phyloP scores from a whole-genome alignment of 192 early-diverging fungal genomes.

The Dimargaris xerosporica region DNA sequence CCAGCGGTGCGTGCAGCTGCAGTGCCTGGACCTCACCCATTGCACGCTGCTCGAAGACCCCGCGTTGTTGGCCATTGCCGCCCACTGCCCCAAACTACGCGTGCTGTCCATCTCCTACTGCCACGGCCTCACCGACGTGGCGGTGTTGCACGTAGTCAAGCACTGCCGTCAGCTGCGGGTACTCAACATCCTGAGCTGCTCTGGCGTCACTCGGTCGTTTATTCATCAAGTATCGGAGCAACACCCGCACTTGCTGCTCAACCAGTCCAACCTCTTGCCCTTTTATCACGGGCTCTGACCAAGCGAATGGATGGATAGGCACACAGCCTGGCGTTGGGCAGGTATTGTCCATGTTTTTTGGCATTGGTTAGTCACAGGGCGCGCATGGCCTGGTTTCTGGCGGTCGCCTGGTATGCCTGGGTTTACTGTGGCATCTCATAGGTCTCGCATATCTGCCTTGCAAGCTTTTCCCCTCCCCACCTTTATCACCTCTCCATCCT shows the following conservation, averaged over 20 bases:
- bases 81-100: conserved; percentile 16
- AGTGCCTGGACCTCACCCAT: conserved; percentile 36
- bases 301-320: too few relatives aligned
- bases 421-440: too few relatives aligned
- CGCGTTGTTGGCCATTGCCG: conserved; percentile 30
- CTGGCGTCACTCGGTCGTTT: conserved; percentile 16
- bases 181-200: conserved; percentile 31
- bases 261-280: background rate
- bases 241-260: background rate
- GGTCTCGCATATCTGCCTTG: too few relatives aligned
- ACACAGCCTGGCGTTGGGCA: too few relatives aligned
- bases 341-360: too few relatives aligned
- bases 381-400: too few relatives aligned
- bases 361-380: too few relatives aligned
- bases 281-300: background rate
- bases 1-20: conserved; percentile 27
- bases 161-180: conserved; percentile 20
- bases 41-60: conserved; percentile 36
- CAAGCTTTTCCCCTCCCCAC: too few relatives aligned
- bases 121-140: conserved; percentile 28
- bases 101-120: conserved; percentile 36
- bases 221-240: background rate
- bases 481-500: too few relatives aligned
- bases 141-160: conserved; percentile 24
- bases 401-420: too few relatives aligned